Conservation (phyloP, 2,329 filamentous ascomycete species). For the Rhynchosporium secalis region DNA sequence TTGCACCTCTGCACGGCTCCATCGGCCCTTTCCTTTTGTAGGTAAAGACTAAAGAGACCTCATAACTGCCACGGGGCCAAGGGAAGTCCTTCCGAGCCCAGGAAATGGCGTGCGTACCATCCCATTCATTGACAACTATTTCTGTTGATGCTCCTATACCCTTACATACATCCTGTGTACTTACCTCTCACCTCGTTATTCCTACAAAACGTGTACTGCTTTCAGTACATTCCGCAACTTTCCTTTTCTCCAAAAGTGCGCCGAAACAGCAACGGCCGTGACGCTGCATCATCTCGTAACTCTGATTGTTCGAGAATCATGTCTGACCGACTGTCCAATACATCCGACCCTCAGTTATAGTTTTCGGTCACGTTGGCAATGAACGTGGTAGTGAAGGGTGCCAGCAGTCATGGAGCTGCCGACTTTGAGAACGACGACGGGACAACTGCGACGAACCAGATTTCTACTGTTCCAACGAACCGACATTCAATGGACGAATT, state of each 20-base stretch:
- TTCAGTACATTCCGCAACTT: neutral
- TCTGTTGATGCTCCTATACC: slow-evolving; percentile 17
- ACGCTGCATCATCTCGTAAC: neutral
- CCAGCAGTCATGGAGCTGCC: slow-evolving; percentile 21
- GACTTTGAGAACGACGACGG: neutral
- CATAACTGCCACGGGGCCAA: slow-evolving; percentile 16
- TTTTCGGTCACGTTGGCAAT: slow-evolving; percentile 21
- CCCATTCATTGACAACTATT: slow-evolving; percentile 4
- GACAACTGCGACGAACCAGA: neutral
- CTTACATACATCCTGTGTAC: slow-evolving; percentile 17
- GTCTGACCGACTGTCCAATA: slow-evolving; percentile 21
- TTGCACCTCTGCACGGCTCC: slow-evolving; percentile 6
- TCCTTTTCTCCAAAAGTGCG: neutral
- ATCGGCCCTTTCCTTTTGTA: slow-evolving; percentile 14
- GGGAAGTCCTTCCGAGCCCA: slow-evolving; percentile 16
- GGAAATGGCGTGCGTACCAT: slow-evolving; percentile 5
- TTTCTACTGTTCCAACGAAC: slow-evolving; percentile 13
- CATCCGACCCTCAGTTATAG: slow-evolving; percentile 19
- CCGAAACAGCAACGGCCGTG: slow-evolving; percentile 15
- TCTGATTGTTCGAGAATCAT: slow-evolving; percentile 19
- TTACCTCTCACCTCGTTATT: slow-evolving; percentile 3
- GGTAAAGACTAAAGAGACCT: neutral
- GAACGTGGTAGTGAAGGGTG: slow-evolving; percentile 9
- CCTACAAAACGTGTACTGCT: slow-evolving; percentile 6
- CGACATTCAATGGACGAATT: slow-evolving; percentile 31